Evolutionary conservation across 2,329 filamentous ascomycete genomes (phyloP), one percentile per base, ranked within the genome.

Genomic region (Diplodia intermedia): DNA sequence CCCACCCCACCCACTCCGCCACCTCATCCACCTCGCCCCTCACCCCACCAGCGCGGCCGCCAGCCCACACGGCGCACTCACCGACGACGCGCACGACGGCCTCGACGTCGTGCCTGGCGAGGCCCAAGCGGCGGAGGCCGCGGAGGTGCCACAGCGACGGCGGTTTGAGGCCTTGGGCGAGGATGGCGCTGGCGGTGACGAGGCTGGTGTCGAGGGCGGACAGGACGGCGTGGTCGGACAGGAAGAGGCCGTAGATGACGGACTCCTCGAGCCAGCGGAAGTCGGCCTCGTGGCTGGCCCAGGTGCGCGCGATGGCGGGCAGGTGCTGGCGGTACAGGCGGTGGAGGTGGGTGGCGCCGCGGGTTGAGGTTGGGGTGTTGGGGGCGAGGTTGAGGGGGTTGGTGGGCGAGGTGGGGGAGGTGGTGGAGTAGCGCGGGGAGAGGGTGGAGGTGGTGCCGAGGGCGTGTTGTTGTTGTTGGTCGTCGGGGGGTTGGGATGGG

Each of bases 181-280:
- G 85, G 67, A 89, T 88, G 1, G 82, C 84, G 3, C 81, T 76
- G 3, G 88, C 75, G 1, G 86, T 84, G 0, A 86, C 82, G 9
- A 88, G 75, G 71, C 88, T 83, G 1, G 86, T 87, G 57, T 87
- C 86, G 3, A 86, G 69, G 11, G 84, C 83, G 20, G 83, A 82
- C 3, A 88, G 75, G 11, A 88, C 83, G 70, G 80, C 82, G 31
- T 86, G 83, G 73, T 88, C 86, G 11, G 83, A 84, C 0, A 89
- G 80, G 70, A 85, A 88, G 12, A 88, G 77, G 0, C 86, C 86
- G 69, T 88, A 88, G 0, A 84, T 87, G 68, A 89, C 87, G 65
- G 87, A 78, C 20, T 80, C 78, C 20, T 81, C 83, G 7, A 87
- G 76, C 83, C 84, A 88, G 40, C 38, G 43, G 29, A 67, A 60